phyloP scores from a whole-genome alignment of 2,329 filamentous ascomycete genomes.

The Verticillium isaacii region DNA sequence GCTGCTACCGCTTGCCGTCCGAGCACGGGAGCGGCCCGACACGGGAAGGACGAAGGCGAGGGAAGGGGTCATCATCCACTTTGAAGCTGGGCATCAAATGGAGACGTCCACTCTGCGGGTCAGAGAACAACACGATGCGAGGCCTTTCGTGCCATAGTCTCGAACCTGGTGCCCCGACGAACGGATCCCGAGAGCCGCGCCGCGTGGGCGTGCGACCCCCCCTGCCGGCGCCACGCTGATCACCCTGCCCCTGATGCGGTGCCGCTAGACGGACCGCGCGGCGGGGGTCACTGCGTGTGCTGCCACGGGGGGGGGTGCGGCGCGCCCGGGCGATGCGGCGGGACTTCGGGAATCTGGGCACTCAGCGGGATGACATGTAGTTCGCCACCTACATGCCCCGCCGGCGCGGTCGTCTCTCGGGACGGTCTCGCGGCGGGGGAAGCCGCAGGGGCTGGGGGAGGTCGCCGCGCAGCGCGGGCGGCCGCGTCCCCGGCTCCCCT shows the following conservation, averaged over 20 bases:
- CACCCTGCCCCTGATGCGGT: constrained; percentile 8
- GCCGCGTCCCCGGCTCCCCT: background rate
- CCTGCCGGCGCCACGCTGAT: constrained; percentile 10
- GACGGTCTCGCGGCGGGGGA: background rate
- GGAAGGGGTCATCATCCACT: constrained; percentile 18
- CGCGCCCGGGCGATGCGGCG: background rate
- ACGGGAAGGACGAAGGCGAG: constrained; percentile 20
- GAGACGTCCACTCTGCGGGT: constrained; percentile 22
- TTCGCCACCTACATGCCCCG: background rate
- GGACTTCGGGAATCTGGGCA: background rate
- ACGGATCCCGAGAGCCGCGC: background rate
- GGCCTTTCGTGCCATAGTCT: constrained; percentile 9
- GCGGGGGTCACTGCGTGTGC: constrained; percentile 12
- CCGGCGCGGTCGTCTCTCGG: background rate
- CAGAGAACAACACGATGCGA: constrained; percentile 16
- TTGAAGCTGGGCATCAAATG: constrained; percentile 20
- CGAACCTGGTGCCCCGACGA: constrained; percentile 3
- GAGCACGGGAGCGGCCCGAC: constrained; percentile 7
- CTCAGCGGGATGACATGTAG: background rate
- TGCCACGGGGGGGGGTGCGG: background rate
- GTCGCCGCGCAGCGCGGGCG: background rate
- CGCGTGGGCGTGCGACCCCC: constrained; percentile 4
- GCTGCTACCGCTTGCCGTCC: constrained; percentile 16
- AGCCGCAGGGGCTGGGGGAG: background rate
- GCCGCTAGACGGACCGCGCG: constrained; percentile 10